These are phyloP conservation scores for Verticillium albo-atrum DNA, from an alignment of 2,329 filamentous ascomycete genomes.

Conservation along the genomic window DNA sequence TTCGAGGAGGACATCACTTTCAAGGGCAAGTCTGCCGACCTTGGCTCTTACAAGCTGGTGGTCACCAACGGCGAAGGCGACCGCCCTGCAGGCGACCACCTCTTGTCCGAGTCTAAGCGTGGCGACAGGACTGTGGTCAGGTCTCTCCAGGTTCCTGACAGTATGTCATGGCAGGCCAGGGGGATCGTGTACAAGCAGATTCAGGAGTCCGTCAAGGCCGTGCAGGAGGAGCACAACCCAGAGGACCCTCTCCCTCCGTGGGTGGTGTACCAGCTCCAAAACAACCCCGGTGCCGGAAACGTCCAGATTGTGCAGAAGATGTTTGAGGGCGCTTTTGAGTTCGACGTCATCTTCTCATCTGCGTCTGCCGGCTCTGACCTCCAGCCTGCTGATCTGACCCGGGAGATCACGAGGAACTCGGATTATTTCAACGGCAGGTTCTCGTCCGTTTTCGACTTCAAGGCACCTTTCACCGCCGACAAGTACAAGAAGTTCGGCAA, in stretches of 20 bases:
- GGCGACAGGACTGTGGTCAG: slow-evolving; percentile 72
- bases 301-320: slow-evolving; percentile 86
- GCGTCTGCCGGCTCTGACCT: slow-evolving; percentile 47
- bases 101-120: slow-evolving; percentile 63
- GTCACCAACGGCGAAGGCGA: slow-evolving; percentile 66
- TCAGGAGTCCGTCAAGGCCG: slow-evolving; percentile 43
- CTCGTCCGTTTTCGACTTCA: slow-evolving; percentile 63
- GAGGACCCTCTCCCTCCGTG: slow-evolving; percentile 75
- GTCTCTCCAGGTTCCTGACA: slow-evolving; percentile 61
- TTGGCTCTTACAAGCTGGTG: slow-evolving; percentile 77
- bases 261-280: slow-evolving; percentile 75
- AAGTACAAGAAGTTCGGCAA: slow-evolving; percentile 78
- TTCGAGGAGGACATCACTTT: slow-evolving; percentile 62
- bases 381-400: slow-evolving; percentile 60
- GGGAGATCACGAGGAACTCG: slow-evolving; percentile 62
- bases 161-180: slow-evolving; percentile 82
- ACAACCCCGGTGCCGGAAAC: slow-evolving; percentile 69
- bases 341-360: slow-evolving; percentile 79
- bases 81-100: slow-evolving; percentile 60
- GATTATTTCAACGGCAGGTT: slow-evolving; percentile 73
- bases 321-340: slow-evolving; percentile 86
- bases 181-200: slow-evolving; percentile 52
- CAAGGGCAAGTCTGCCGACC: slow-evolving; percentile 61
- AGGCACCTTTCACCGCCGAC: slow-evolving; percentile 68
- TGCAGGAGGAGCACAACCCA: slow-evolving; percentile 42